Conservation (phyloP, 2,329 filamentous ascomycete genomes). For the Apiospora arundinis region DNA sequence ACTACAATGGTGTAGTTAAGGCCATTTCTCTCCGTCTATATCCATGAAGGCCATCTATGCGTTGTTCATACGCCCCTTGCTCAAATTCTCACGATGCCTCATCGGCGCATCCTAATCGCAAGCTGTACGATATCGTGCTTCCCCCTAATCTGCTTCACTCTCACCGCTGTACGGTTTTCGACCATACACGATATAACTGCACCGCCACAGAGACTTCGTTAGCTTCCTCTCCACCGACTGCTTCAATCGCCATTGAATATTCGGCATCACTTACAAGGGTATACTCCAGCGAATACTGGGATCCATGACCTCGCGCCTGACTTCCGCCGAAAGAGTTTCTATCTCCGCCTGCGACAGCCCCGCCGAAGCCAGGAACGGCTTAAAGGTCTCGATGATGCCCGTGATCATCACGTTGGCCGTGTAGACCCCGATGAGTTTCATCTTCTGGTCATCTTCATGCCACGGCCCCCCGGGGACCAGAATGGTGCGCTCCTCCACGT, state of each 20-base stretch:
- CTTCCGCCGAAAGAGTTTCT: neutral
- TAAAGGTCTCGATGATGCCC: slow-evolving; percentile 3
- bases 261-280: slow-evolving; percentile 12
- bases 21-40: too few species aligned
- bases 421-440: slow-evolving; percentile 40
- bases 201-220: neutral
- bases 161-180: neutral
- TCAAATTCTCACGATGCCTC: neutral
- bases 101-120: too few species aligned
- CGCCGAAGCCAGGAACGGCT: neutral
- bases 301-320: neutral
- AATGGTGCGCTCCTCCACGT: slow-evolving; percentile 50
- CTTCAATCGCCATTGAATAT: too few species aligned
- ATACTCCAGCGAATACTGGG: slow-evolving; percentile 13
- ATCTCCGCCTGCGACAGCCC: neutral
- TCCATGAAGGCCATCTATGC: too few species aligned
- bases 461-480: slow-evolving; percentile 53
- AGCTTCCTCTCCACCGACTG: neutral
- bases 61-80: too few species aligned
- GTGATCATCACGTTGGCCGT: neutral
- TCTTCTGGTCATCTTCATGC: slow-evolving; percentile 65
- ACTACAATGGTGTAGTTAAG: too few species aligned
- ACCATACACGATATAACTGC: neutral
- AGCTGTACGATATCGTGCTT: neutral
- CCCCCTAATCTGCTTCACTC: neutral